Base-by-base conservation (phyloP, 495 filamentous ascomycete genomes). In the Bombardia bombarda region DNA sequence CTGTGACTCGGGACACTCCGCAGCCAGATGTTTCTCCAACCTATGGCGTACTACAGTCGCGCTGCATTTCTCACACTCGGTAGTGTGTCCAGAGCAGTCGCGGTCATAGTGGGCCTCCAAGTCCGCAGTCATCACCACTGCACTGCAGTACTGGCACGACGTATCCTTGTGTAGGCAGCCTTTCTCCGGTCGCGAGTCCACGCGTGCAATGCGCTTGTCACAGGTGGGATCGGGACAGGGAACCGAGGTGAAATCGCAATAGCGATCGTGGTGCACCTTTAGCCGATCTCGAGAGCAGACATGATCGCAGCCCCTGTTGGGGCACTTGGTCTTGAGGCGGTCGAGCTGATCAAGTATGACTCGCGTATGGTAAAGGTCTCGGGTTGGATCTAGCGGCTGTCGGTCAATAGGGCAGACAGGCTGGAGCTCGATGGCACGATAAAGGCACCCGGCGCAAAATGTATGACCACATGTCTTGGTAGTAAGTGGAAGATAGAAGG, bases 401-500 rank as follows among this genome's bases (percentile, higher is more conserved):
- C 74, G 68, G 52, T 78, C 74, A 42, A 76, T 63, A 3, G 74
- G 74, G 43, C 74, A 78, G 44, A 60, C 53, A 48, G 60, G 61
- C 17, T 63, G 62, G 22, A 60, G 57, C 50, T 72, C 65, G 69
- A 75, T 60, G 4, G 81, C 74, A 38, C 76, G 70, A 43, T 72
- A 65, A 46, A 92, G 68, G 53, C 87, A 95, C 34, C 69, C 72
- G 25, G 70, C 67, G 60, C 87, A 94, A 66, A 94, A 93, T 43
- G 68, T 67, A 36, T 71, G 67, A 32, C 68, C 84, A 56, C 87
- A 95, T 5, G 45, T 42, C 42, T 69, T 60, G 17, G 88, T 75
- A 32, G 77, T 79, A n/a, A 86, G 69, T 0, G 87, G 86, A 13
- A 77, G 62, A 26, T 87, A 65, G 40, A 89, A 83, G 10, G 87